Percentiles rank a stretch among this genome's conserved stretches.
Conservation (phyloP, 441 rosid species). For the Jatropha podagrica region DNA sequence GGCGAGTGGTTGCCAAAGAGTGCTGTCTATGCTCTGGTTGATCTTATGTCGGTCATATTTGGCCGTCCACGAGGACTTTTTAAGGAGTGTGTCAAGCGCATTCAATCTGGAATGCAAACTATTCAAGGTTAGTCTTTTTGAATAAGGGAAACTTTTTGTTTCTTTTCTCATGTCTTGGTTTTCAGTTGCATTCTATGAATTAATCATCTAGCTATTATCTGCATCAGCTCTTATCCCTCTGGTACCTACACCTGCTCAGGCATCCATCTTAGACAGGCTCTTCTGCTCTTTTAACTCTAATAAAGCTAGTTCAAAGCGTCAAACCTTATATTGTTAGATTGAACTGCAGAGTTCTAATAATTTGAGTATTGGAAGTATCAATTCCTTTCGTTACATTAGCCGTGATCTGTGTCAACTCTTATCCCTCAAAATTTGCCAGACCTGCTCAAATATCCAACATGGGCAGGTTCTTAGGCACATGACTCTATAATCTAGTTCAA, state of each 20-base stretch:
- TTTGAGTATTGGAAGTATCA: neutral
- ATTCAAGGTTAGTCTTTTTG: conserved; percentile 57
- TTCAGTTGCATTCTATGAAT: conserved; percentile 1
- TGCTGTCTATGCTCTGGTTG: conserved; percentile 86
- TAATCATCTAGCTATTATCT: conserved; percentile 1
- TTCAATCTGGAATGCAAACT: conserved; percentile 76
- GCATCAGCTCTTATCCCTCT: neutral
- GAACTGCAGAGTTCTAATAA: neutral
- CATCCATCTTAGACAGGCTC: neutral
- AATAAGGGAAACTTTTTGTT: conserved; percentile 2
- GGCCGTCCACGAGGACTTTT: conserved; percentile 95
- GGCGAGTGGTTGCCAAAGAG: conserved; percentile 96
- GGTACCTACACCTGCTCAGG: neutral
- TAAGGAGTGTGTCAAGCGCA: conserved; percentile 88
- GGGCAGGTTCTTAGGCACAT: too few relatives aligned
- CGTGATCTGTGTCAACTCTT: too few relatives aligned
- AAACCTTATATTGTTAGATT: conserved; percentile 1
- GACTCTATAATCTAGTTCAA: too few relatives aligned
- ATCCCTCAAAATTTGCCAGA: too few relatives aligned
- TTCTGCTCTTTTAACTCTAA: neutral
- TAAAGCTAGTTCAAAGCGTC: neutral
- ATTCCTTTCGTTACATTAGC: neutral
- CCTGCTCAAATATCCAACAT: too few relatives aligned
- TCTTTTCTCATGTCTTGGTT: conserved; percentile 1
- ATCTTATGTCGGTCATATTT: conserved; percentile 81